Conservation (phyloP, 129 eudicot genomes). For the Lactuca sativa region DNA sequence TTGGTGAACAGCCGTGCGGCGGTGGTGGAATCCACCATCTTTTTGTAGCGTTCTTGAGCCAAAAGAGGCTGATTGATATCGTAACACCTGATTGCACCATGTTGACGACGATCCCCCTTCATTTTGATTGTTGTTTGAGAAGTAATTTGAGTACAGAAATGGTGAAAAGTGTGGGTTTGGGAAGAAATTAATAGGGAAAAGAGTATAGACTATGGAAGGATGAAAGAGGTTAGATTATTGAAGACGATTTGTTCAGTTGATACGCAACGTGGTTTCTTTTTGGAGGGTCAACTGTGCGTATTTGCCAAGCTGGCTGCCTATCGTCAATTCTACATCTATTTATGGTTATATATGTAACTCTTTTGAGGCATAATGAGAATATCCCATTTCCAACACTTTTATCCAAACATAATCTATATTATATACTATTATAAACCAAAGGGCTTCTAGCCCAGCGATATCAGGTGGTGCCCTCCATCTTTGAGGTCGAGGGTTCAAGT, state of each 20-base stretch:
- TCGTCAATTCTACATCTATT: neutral
- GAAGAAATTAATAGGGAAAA: conserved; percentile 4
- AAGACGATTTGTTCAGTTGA: conserved; percentile 26
- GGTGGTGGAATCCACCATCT: conserved; percentile 37
- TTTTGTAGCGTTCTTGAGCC: conserved; percentile 9
- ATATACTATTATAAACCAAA: too few relatives aligned
- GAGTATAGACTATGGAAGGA: neutral
- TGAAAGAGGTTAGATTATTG: conserved; percentile 27
- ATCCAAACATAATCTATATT: neutral
- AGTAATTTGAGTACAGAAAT: conserved; percentile 18
- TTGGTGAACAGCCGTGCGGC: conserved; percentile 52
- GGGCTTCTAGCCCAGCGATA: too few relatives aligned
- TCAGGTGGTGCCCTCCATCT: too few relatives aligned
- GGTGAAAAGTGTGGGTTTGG: conserved; percentile 18
- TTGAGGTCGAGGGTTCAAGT: too few relatives aligned
- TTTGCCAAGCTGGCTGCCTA: conserved; percentile 21
- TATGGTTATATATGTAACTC: too few relatives aligned
- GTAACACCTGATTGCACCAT: conserved; percentile 48
- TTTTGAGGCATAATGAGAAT: neutral
- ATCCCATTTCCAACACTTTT: neutral
- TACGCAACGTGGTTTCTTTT: conserved; percentile 30
- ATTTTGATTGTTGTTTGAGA: conserved; percentile 22
- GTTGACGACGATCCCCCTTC: conserved; percentile 70
- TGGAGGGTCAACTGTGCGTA: conserved; percentile 22
- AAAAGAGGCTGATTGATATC: conserved; percentile 17